Evolutionary conservation across 2,329 filamentous ascomycete genomes (phyloP).

Genomic region (Diaporthe vexans): DNA sequence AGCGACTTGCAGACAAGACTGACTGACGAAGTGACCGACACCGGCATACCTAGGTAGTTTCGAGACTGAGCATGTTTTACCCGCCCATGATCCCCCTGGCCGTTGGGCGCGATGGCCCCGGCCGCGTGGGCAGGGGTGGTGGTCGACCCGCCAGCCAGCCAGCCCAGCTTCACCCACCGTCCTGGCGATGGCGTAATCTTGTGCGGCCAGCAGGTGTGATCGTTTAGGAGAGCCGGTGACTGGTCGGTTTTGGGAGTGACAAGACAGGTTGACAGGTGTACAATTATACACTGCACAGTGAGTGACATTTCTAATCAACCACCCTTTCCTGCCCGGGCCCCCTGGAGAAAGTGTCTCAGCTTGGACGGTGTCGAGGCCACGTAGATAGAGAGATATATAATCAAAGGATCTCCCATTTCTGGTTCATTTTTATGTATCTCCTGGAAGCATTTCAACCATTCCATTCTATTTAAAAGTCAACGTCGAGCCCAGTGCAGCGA

Average conservation of each 20-base stretch:
- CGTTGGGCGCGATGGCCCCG: slow-evolving; percentile 9
- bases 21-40: background rate
- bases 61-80: slow-evolving; percentile 40
- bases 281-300: background rate
- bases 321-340: background rate
- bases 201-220: slow-evolving; percentile 13
- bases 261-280: background rate
- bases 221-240: background rate
- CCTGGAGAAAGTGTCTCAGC: slow-evolving; percentile 15
- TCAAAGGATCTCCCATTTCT: background rate
- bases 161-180: background rate
- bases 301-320: slow-evolving; percentile 33
- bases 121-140: background rate
- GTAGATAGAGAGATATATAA: slow-evolving; percentile 1
- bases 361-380: slow-evolving; percentile 13
- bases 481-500: no score
- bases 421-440: no score
- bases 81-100: background rate
- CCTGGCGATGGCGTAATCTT: slow-evolving; percentile 31
- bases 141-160: background rate
- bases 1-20: background rate
- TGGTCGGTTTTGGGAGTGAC: slow-evolving; percentile 4
- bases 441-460: no score
- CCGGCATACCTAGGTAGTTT: slow-evolving; percentile 13
- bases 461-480: no score